A percentile compares a stretch with the other conserved stretches of the same genome.
Evolutionary conservation across 1,284 basidiomycete species (phyloP).

Genomic region (Cutaneotrichosporon cutaneum): DNA sequence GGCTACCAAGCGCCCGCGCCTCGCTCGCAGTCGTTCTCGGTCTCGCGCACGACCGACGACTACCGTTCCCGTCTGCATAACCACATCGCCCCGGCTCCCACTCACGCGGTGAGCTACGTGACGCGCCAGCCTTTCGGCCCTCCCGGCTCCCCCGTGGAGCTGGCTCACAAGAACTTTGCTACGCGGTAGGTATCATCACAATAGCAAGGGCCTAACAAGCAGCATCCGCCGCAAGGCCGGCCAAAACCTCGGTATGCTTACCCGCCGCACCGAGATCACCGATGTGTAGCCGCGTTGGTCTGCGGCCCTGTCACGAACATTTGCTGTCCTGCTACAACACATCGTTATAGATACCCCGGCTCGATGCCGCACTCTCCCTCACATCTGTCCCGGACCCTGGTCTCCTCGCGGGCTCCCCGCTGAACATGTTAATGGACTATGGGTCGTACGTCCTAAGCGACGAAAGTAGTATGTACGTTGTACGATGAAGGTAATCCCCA

Average conservation of each 20-base stretch:
- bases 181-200: slow-evolving; percentile 28
- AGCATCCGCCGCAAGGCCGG: slow-evolving; percentile 33
- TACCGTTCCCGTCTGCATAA: neutral
- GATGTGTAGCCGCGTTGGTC: slow-evolving; percentile 13
- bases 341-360: slow-evolving; percentile 3
- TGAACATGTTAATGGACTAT: slow-evolving; percentile 6
- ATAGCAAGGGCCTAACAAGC: slow-evolving; percentile 5
- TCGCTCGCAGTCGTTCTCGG: slow-evolving; percentile 24
- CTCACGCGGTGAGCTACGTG: slow-evolving; percentile 5
- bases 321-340: neutral
- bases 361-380: slow-evolving; percentile 7
- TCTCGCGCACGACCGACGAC: slow-evolving; percentile 5
- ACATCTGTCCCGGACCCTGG: neutral
- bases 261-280: slow-evolving; percentile 26
- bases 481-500: slow-evolving; percentile 9
- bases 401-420: neutral
- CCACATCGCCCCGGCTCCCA: neutral
- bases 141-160: slow-evolving; percentile 77
- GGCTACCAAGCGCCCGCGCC: slow-evolving; percentile 22
- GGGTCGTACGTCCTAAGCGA: slow-evolving; percentile 2
- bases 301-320: neutral
- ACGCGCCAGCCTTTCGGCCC: slow-evolving; percentile 81
- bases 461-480: slow-evolving; percentile 10
- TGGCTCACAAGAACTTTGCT: slow-evolving; percentile 86
- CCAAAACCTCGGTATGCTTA: slow-evolving; percentile 39